Evolutionary conservation across 2,329 filamentous ascomycete genomes (phyloP).

Genomic region (Fusarium equiseti): DNA sequence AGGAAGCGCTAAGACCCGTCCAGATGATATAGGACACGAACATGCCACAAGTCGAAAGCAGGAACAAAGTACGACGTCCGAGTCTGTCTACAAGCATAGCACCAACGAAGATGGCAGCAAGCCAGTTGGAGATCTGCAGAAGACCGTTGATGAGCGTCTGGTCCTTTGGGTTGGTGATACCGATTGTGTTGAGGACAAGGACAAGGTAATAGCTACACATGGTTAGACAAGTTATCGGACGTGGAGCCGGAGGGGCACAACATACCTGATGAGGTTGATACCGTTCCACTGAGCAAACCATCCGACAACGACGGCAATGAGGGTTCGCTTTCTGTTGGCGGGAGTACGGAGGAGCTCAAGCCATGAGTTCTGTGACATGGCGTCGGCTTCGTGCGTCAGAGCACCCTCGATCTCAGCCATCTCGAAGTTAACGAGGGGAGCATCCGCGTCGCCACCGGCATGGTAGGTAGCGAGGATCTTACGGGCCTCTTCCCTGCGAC

Average conservation of each 20-base stretch:
- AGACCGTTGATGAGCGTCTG: slow-evolving; percentile 48
- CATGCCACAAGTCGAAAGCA: slow-evolving; percentile 54
- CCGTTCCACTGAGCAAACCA: slow-evolving; percentile 44
- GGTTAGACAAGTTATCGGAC: background rate
- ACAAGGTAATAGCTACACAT: slow-evolving; percentile 52
- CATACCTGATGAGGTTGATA: slow-evolving; percentile 34
- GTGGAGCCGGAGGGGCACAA: background rate
- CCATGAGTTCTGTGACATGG: slow-evolving; percentile 52
- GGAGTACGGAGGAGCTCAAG: slow-evolving; percentile 57
- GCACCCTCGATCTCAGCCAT: slow-evolving; percentile 56
- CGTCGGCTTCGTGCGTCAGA: slow-evolving; percentile 49
- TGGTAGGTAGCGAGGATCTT: slow-evolving; percentile 57
- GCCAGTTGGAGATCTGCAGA: slow-evolving; percentile 55
- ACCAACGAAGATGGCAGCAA: slow-evolving; percentile 53
- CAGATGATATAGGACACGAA: slow-evolving; percentile 52
- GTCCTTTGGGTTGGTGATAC: slow-evolving; percentile 54
- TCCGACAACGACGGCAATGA: slow-evolving; percentile 40
- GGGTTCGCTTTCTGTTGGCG: slow-evolving; percentile 44
- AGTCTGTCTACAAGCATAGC: slow-evolving; percentile 56
- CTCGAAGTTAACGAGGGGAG: slow-evolving; percentile 57
- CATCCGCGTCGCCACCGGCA: slow-evolving; percentile 55
- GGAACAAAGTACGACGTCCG: slow-evolving; percentile 56
- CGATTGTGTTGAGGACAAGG: slow-evolving; percentile 55
- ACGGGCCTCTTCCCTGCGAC: slow-evolving; percentile 52
- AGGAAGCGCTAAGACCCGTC: slow-evolving; percentile 46